Base-by-base conservation (phyloP, 2,329 filamentous ascomycete genomes). In the Atkinsonella hypoxylon region DNA sequence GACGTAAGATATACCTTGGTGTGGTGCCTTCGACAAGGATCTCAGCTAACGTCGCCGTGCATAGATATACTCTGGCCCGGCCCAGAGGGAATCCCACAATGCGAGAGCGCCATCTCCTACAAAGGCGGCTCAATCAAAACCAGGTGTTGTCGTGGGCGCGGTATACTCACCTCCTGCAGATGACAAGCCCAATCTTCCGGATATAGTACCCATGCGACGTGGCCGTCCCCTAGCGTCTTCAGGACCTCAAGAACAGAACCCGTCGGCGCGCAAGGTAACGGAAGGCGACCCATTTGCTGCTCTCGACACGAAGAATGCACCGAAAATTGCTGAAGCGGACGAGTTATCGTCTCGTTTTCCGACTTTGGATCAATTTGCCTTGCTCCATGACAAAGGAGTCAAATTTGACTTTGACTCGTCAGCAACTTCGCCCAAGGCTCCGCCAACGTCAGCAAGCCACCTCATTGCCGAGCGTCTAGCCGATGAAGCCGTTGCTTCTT, bases 191-290 rank as follows among this genome's bases (percentile, higher is more conserved):
- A 72, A 77, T 9, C 82, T 97, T 50, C 93, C 93, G 9, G 89
- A 96, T 22, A 89, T 98, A 54, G 83, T 87, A 38, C 93, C 91
- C 0, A 97, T 97, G 93, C 81, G 93, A 54, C 79, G 93, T 69
- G 93, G 93, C 4, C 86, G 89, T 17, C 68, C 74, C 22, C 66
- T 65, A 5, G 61, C 70, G 15, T 64, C 68, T 9, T 69, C 70
- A 18, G 60, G 64, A 26, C 57, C 59, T 26, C 74, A 59, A 59
- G 71, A 54, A 59, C 70, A 78, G 77, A 49, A 84, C 71, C 58
- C 87, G 5, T 85, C 54, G 4, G 30, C 88, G 0, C 78, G 82
- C 57, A 78, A 83, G 55, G 82, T 83, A 41, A 78, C 82, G 1
- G 75, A 77, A 26, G 82, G 79, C 45, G 93, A 98, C 65, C 93